Evolutionary conservation across 768 basidiomycete species (phyloP).

Genomic region (Phaeolepiota aurea): DNA sequence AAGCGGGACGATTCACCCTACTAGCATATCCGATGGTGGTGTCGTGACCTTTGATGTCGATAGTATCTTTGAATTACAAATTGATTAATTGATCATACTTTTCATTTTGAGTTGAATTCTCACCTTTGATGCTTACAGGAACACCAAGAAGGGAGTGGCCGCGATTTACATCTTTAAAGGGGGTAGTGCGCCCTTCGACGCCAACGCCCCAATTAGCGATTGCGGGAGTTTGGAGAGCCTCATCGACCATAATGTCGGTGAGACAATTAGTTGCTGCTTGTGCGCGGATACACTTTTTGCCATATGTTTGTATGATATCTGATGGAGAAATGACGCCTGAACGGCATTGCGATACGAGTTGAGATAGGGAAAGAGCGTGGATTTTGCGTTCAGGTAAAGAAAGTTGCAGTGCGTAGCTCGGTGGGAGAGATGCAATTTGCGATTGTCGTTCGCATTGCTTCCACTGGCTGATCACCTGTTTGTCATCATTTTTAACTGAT

Average conservation of each 20-base stretch:
- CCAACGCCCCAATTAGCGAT: slow-evolving; percentile 30
- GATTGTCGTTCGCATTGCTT: slow-evolving; percentile 37
- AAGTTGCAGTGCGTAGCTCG: slow-evolving; percentile 29
- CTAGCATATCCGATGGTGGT: slow-evolving; percentile 55
- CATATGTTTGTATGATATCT: slow-evolving; percentile 41
- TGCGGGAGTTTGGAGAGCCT: slow-evolving; percentile 27
- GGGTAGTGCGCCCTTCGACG: slow-evolving; percentile 24
- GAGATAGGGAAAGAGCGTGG: slow-evolving; percentile 38
- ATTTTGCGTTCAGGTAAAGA: slow-evolving; percentile 36
- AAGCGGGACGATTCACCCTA: slow-evolving; percentile 32
- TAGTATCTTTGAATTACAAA: too few species aligned
- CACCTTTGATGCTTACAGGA: slow-evolving; percentile 64
- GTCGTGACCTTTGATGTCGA: slow-evolving; percentile 49
- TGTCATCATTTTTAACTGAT: background rate
- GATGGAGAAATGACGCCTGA: slow-evolving; percentile 30
- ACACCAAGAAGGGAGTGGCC: slow-evolving; percentile 54
- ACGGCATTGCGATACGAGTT: slow-evolving; percentile 36
- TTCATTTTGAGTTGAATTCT: too few species aligned
- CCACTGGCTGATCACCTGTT: slow-evolving; percentile 22
- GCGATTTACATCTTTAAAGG: slow-evolving; percentile 21
- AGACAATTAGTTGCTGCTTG: slow-evolving; percentile 60
- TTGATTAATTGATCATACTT: too few species aligned
- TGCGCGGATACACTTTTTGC: slow-evolving; percentile 44
- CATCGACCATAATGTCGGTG: slow-evolving; percentile 55
- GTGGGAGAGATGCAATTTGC: slow-evolving; percentile 30